phyloP scores from a whole-genome alignment of 495 filamentous ascomycete species.

The Talaromyces proteolyticus region DNA sequence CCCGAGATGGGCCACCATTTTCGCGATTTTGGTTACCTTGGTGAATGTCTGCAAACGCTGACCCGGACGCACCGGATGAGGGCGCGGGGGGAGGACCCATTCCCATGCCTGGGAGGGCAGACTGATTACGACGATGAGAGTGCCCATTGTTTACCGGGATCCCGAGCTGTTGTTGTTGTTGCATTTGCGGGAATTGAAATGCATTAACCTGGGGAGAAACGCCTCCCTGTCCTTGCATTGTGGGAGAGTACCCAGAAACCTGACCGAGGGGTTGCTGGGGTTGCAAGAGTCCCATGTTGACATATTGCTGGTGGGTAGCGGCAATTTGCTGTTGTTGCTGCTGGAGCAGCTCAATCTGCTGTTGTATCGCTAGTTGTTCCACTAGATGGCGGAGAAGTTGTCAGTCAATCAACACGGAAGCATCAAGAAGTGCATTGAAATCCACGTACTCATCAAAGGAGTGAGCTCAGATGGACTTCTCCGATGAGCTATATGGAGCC shows the following conservation, averaged over 20 bases:
- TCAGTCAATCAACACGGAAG: conserved; percentile 7
- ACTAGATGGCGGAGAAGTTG: too few species aligned
- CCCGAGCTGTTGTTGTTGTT: conserved; percentile 65
- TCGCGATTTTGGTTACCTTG: conserved; percentile 61
- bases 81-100: conserved; percentile 89
- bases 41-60: conserved; percentile 71
- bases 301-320: conserved; percentile 92
- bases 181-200: conserved; percentile 86
- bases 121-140: conserved; percentile 96
- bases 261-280: conserved; percentile 71
- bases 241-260: conserved; percentile 60
- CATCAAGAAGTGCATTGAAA: conserved; percentile 14
- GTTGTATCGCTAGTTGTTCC: conserved; percentile 98
- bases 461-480: conserved; percentile 97
- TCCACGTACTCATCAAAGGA: conserved; percentile 92
- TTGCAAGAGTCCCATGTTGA: conserved; percentile 90
- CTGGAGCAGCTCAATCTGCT: conserved; percentile 96
- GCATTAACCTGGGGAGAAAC: conserved; percentile 74
- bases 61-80: conserved; percentile 88
- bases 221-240: conserved; percentile 59
- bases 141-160: conserved; percentile 69
- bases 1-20: conserved; percentile 64
- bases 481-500: conserved; percentile 95
- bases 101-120: conserved; percentile 87
- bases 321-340: conserved; percentile 98